Evolutionary conservation across 2,329 filamentous ascomycete species (phyloP).

Genomic region (Trichoderma atroviride): DNA sequence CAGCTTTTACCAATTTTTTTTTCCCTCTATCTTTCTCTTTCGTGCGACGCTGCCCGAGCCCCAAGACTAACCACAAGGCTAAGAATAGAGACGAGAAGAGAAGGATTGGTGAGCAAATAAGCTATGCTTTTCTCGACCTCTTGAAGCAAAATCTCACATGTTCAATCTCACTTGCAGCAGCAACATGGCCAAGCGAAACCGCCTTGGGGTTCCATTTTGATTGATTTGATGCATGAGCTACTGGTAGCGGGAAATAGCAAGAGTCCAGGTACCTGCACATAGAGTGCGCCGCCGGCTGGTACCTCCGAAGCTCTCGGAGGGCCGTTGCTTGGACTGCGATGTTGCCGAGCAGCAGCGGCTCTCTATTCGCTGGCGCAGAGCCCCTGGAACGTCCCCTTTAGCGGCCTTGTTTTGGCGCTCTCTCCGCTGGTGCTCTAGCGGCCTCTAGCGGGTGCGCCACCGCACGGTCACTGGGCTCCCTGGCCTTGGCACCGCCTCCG

Average conservation of each 20-base stretch:
- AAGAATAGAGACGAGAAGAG: conserved; percentile 9
- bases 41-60: neutral
- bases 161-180: conserved; percentile 19
- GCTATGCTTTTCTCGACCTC: neutral
- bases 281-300: neutral
- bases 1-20: neutral
- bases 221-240: neutral
- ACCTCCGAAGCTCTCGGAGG: conserved; percentile 3
- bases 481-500: conserved; percentile 22
- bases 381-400: conserved; percentile 9
- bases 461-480: conserved; percentile 19
- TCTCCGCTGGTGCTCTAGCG: conserved; percentile 20
- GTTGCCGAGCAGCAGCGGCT: neutral
- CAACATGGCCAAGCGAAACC: conserved; percentile 7
- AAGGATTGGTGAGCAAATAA: conserved; percentile 23
- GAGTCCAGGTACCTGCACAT: neutral
- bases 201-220: neutral
- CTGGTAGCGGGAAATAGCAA: neutral
- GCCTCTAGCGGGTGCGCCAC: conserved; percentile 21
- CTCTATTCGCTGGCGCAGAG: conserved; percentile 8
- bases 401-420: conserved; percentile 17
- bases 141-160: conserved; percentile 18
- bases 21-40: neutral
- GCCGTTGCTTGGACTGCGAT: neutral
- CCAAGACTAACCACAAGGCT: neutral